These are phyloP conservation scores for Podosphaera aphanis DNA, from an alignment of 2,329 filamentous ascomycete genomes.

Conservation along the genomic window DNA sequence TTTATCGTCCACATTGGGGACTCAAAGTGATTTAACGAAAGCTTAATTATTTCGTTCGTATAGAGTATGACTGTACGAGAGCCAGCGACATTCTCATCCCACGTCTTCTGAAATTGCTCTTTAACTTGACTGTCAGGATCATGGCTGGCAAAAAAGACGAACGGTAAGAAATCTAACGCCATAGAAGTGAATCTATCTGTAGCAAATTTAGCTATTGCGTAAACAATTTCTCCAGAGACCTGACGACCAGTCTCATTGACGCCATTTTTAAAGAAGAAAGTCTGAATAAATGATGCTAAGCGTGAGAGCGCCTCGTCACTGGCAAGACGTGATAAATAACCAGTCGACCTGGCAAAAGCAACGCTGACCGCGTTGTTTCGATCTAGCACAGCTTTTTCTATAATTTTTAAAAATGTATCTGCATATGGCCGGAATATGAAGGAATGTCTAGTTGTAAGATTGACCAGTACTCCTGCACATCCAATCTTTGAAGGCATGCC, in stretches of 20 bases:
- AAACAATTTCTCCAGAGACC: slow-evolving; percentile 60
- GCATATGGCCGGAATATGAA: slow-evolving; percentile 54
- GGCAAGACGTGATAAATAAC: slow-evolving; percentile 51
- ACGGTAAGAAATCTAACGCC: slow-evolving; percentile 54
- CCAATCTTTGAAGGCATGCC: slow-evolving; percentile 88
- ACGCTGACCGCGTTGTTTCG: slow-evolving; percentile 84
- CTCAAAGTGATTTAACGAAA: slow-evolving; percentile 46
- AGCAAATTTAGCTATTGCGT: slow-evolving; percentile 64
- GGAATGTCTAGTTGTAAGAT: slow-evolving; percentile 58
- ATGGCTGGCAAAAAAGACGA: slow-evolving; percentile 70
- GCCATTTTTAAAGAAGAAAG: slow-evolving; percentile 52
- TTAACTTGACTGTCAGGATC: slow-evolving; percentile 61
- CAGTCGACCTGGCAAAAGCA: slow-evolving; percentile 66
- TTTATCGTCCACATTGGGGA: slow-evolving; percentile 77
- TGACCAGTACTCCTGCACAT: slow-evolving; percentile 63
- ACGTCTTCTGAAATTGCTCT: slow-evolving; percentile 63
- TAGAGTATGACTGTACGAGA: slow-evolving; percentile 63
- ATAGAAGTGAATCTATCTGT: slow-evolving; percentile 69
- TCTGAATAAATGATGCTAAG: slow-evolving; percentile 31
- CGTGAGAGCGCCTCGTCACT: slow-evolving; percentile 25
- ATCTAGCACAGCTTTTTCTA: slow-evolving; percentile 67
- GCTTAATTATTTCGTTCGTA: slow-evolving; percentile 51
- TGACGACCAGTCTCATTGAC: slow-evolving; percentile 56
- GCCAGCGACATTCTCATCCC: slow-evolving; percentile 77
- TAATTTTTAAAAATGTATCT: slow-evolving; percentile 48